phyloP scores from a whole-genome alignment of 2,329 filamentous ascomycete species.

The Botrytis fragariae region DNA sequence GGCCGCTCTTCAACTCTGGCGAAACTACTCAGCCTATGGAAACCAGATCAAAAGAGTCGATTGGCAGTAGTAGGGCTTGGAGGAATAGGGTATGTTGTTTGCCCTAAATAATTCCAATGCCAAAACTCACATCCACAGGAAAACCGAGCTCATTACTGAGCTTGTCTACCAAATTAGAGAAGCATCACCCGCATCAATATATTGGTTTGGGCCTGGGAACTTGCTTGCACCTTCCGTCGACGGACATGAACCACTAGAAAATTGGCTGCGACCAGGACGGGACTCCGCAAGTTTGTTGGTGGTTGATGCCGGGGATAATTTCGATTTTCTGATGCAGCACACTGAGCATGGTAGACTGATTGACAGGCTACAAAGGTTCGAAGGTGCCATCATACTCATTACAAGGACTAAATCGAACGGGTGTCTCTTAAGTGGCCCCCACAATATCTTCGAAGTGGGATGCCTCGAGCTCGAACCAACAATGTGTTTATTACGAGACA shows the following conservation, averaged over 20 bases:
- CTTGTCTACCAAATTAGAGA: constrained; percentile 30
- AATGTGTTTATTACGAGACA: constrained; percentile 24
- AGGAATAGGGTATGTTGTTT: constrained; percentile 29
- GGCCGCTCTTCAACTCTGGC: constrained; percentile 26
- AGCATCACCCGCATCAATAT: constrained; percentile 30
- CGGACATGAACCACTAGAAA: constrained; percentile 22
- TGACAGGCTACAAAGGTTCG: constrained; percentile 26
- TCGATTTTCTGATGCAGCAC: constrained; percentile 20
- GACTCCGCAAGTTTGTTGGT: constrained; percentile 25
- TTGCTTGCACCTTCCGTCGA: constrained; percentile 17
- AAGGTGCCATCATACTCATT: constrained; percentile 28
- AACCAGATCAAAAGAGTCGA: constrained; percentile 26
- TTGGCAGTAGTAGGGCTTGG: constrained; percentile 33
- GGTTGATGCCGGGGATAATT: constrained; percentile 28
- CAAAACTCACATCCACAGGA: constrained; percentile 25
- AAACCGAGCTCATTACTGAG: constrained; percentile 32
- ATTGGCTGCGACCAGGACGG: constrained; percentile 24
- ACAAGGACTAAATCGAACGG: constrained; percentile 29
- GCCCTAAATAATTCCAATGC: too few relatives aligned
- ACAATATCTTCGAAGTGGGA: constrained; percentile 28
- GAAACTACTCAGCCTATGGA: constrained; percentile 32
- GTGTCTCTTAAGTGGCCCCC: constrained; percentile 25
- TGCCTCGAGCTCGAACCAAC: constrained; percentile 28
- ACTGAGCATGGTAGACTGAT: constrained; percentile 21
- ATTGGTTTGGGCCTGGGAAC: constrained; percentile 29